Percentiles rank a stretch among this genome's conserved stretches.
Conservation (phyloP, 768 basidiomycete genomes). For the Amanita thiersii region DNA sequence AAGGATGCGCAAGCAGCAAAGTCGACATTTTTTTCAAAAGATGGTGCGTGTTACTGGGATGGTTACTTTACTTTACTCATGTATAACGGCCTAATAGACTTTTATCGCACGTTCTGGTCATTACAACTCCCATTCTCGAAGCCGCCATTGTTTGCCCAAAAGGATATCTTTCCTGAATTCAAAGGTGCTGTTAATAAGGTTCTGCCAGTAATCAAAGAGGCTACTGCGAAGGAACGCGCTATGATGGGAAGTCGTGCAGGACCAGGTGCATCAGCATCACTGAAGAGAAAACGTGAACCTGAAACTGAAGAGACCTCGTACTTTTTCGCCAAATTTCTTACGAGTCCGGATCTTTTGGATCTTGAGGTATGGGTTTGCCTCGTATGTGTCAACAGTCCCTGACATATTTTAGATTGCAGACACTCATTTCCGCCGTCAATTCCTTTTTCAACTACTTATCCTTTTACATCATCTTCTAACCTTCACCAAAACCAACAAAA, state of each 20-base stretch:
- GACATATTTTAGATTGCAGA: slow-evolving; percentile 62
- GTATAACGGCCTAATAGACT: slow-evolving; percentile 33
- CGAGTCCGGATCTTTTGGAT: slow-evolving; percentile 78
- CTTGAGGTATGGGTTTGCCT: slow-evolving; percentile 53
- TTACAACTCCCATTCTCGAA: slow-evolving; percentile 80
- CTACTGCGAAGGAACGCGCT: slow-evolving; percentile 80
- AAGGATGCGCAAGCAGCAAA: slow-evolving; percentile 16
- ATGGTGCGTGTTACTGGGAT: slow-evolving; percentile 32
- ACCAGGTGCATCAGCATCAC: slow-evolving; percentile 23
- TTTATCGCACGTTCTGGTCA: slow-evolving; percentile 88
- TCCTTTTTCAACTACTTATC: slow-evolving; percentile 78
- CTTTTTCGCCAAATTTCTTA: slow-evolving; percentile 92
- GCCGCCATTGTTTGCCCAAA: slow-evolving; percentile 58
- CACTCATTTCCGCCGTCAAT: slow-evolving; percentile 87
- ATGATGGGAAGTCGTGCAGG: slow-evolving; percentile 72
- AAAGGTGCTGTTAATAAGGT: slow-evolving; percentile 64
- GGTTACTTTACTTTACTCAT: not conserved
- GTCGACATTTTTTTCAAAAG: slow-evolving; percentile 46
- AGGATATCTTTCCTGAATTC: slow-evolving; percentile 54
- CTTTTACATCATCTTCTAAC: slow-evolving; percentile 68
- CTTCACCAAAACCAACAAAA: slow-evolving; percentile 64
- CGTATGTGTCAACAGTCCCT: slow-evolving; percentile 6
- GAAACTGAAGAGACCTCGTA: slow-evolving; percentile 56
- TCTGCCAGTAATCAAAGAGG: slow-evolving; percentile 74
- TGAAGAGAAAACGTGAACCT: slow-evolving; percentile 63